Base-by-base conservation (phyloP, 345 rosid species). In the Bruguiera sexangula region DNA sequence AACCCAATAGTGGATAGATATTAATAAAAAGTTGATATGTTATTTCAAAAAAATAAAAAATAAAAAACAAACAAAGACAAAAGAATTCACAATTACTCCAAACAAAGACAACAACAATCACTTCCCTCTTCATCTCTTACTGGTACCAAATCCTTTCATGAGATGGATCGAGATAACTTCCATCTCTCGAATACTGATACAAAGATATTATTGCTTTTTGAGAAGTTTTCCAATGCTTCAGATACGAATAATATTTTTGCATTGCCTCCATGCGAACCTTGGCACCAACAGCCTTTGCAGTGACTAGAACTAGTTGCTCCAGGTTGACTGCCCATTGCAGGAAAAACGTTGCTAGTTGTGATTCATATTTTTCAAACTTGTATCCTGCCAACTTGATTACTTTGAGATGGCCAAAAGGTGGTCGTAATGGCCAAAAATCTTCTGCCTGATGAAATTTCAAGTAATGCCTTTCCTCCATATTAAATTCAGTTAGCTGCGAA, bases 351-450 rank as follows among this genome's bases (percentile, higher is more conserved):
- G 72, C 22, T 65, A 78, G 46, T 19, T 70, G 51, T 0, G 48
- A n/a, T 36, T 77, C 81, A 56, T 63, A 60, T 2, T 61, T 4
- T 9, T 36, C 63, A 10, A 64, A 74, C 66, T 64, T 64, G 71
- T 73, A 70, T 6, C 78, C 73, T 29, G 29, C 39, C 29, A 76
- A 4, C 50, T 67, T 71, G 48, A 76, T 11, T 53, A 20, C 57
- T 32, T 39, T 39, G 59, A 54, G 29, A 21, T 21, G 59, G 59
- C 9, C 59, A 26, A 54, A 21, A 54, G 27, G 59, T 54, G 10
- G 59, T 29, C 20, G 27, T 5, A 54, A 7, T 54, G 6, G 26
- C 59, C 59, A 21, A 26, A 54, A 54, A 21, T 54, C 26, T n/a
- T 54, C 20, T 54, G 26, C 13, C 19, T 76, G 78, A 29, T 69